phyloP scores from a whole-genome alignment of 768 basidiomycete genomes.

The Auricularia sp. region DNA sequence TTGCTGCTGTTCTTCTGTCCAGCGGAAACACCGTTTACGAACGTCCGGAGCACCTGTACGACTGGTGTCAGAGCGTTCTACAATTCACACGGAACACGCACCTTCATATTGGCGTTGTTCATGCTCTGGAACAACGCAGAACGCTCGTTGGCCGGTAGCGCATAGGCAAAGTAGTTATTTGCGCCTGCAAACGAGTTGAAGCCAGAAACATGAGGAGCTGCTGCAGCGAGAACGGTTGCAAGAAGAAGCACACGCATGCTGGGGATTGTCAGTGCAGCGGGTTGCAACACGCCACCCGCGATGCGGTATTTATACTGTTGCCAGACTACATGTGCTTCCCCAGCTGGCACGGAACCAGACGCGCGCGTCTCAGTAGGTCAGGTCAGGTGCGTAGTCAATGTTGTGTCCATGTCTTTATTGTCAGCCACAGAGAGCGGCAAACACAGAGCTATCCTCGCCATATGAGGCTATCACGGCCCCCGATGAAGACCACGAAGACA shows the following conservation, averaged over 20 bases:
- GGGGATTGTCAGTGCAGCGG: background rate
- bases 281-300: too few relatives aligned
- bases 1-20: slow-evolving; percentile 1
- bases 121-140: background rate
- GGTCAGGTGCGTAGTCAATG: too few relatives aligned
- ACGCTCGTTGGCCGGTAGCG: background rate
- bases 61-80: background rate
- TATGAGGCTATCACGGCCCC: too few relatives aligned
- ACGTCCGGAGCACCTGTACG: background rate
- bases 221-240: background rate
- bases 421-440: too few relatives aligned
- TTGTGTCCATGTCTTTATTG: too few relatives aligned
- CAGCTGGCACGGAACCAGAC: too few relatives aligned
- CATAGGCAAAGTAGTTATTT: background rate
- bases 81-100: background rate
- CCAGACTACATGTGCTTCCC: too few relatives aligned
- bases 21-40: background rate
- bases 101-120: background rate
- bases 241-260: background rate
- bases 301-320: too few relatives aligned
- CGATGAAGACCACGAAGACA: too few relatives aligned
- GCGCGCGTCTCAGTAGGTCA: too few relatives aligned
- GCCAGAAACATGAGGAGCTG: background rate
- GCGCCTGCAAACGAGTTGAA: background rate
- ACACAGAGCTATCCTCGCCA: too few relatives aligned